A percentile compares a stretch with the other conserved stretches of the same genome.
Conservation (phyloP, 2,329 filamentous ascomycete genomes). For the Penicillium sp. region DNA sequence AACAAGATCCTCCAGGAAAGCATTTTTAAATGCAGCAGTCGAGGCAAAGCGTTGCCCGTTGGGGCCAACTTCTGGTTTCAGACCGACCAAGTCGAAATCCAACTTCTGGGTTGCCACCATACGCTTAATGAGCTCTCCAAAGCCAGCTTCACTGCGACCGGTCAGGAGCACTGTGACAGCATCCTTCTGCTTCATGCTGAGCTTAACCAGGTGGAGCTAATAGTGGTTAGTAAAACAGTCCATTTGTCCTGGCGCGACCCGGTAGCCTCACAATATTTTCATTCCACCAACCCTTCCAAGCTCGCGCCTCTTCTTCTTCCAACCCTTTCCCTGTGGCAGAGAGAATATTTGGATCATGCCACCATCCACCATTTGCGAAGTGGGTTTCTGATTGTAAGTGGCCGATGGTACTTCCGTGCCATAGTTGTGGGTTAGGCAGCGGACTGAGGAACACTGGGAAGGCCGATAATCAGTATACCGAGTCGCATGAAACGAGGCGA, state of each 20-base stretch:
- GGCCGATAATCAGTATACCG: not conserved
- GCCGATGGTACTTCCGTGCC: slow-evolving; percentile 77
- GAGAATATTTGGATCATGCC: slow-evolving; percentile 88
- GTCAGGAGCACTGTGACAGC: slow-evolving; percentile 84
- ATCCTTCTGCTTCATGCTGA: slow-evolving; percentile 82
- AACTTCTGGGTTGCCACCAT: slow-evolving; percentile 77
- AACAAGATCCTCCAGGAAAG: slow-evolving; percentile 76
- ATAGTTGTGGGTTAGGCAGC: slow-evolving; percentile 83
- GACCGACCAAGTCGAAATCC: slow-evolving; percentile 81
- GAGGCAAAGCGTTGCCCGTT: slow-evolving; percentile 73
- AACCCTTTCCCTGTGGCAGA: slow-evolving; percentile 80
- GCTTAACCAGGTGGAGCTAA: slow-evolving; percentile 68
- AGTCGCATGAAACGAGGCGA: not conserved
- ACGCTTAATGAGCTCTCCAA: slow-evolving; percentile 75
- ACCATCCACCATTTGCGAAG: slow-evolving; percentile 88
- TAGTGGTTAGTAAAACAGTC: slow-evolving; percentile 23
- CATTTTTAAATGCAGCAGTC: slow-evolving; percentile 92
- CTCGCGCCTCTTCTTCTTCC: slow-evolving; percentile 77
- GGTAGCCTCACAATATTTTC: slow-evolving; percentile 67
- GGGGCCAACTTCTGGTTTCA: slow-evolving; percentile 84
- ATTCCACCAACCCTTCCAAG: slow-evolving; percentile 96
- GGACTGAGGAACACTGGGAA: slow-evolving; percentile 81
- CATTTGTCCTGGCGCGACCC: not conserved
- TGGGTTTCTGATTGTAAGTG: slow-evolving; percentile 72
- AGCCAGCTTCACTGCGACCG: slow-evolving; percentile 75